Percentiles rank a stretch among this genome's conserved stretches.
These are phyloP conservation scores for Saccharum spontaneum DNA, from an alignment of 176 grass and related monocot species.

Conservation along the genomic window DNA sequence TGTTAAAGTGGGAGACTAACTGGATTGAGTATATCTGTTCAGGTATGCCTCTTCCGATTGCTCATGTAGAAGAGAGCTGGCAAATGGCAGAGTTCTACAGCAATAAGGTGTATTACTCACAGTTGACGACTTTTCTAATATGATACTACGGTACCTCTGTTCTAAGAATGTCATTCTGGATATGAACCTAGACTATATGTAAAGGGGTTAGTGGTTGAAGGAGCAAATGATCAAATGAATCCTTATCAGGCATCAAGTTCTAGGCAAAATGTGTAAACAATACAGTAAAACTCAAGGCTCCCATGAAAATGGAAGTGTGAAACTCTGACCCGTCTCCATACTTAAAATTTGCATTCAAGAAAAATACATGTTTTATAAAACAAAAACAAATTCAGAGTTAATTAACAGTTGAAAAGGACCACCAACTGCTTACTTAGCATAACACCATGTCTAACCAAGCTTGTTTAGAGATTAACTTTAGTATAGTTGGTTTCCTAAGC, in stretches of 20 bases:
- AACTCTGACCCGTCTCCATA: not conserved
- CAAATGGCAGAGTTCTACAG: conserved; percentile 73
- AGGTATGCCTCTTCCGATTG: conserved; percentile 66
- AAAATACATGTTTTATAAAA: not conserved
- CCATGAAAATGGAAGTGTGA: not conserved
- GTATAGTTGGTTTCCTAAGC: not conserved
- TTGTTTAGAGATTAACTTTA: not conserved
- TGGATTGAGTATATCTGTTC: not conserved
- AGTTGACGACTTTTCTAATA: not conserved
- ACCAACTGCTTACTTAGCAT: not conserved
- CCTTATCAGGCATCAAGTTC: not conserved
- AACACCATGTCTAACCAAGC: not conserved
- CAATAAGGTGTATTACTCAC: conserved; percentile 40
- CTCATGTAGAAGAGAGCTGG: conserved; percentile 71
- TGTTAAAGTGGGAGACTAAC: not conserved
- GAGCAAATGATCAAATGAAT: no score
- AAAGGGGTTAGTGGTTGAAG: not conserved
- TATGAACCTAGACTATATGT: not conserved
- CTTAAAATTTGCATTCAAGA: not conserved
- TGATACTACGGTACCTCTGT: not conserved
- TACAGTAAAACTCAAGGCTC: not conserved
- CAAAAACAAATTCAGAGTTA: not conserved
- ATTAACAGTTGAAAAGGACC: not conserved
- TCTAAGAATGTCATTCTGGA: not conserved
- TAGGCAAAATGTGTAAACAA: not conserved